Evolutionary conservation across 2,329 filamentous ascomycete species (phyloP), one percentile per base, ranked within the genome.

Genomic region (Rhynchosporium secalis): DNA sequence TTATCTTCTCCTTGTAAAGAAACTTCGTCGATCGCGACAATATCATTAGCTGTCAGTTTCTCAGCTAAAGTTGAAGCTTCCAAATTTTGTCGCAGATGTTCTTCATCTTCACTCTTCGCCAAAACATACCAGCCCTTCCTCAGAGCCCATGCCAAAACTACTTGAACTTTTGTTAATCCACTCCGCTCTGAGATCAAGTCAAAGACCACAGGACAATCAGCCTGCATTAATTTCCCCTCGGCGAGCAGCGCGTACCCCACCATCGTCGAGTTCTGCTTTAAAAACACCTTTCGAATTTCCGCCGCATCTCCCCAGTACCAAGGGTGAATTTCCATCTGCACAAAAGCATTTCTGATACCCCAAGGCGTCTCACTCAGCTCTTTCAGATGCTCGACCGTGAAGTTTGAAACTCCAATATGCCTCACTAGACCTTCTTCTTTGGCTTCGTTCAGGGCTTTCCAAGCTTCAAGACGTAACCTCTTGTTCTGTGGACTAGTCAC

Each of bases 371-470:
- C 83, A 69, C 81, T 79, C 64, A 94, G 81, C 76, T 85, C 88
- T 4, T 28, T 26, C 33, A 58, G 13, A 28, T 58, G 56, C 45
- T 80, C 92, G 87, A 47, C 94, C 79, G 82, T 88, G 75, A 94
- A 94, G 82, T 94, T 95, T 76, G 88, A 92, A 61, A 94, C 88
- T 68, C 90, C 90, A 73, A 93, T 91, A 79, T 90, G 90, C 75
- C 82, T 83, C 58, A 89, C 88, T 76, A 91, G 88, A 74, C 86
- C 86, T 43, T 83, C 84, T 10, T 76, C 81, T 28, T 86, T 78
- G 52, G 90, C 80, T 79, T 87, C 87, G 77, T 89, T 84, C 79
- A 89, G 79, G 76, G 86, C 85, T 61, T 80, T 78, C 84, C 82
- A 94, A 15, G 91, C 94, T 76, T 93, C 86, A 31, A 76, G 45